These are phyloP conservation scores for Globisporangium iwayamae DNA, from an alignment of 352 stramenopile genomes.

Conservation along the genomic window DNA sequence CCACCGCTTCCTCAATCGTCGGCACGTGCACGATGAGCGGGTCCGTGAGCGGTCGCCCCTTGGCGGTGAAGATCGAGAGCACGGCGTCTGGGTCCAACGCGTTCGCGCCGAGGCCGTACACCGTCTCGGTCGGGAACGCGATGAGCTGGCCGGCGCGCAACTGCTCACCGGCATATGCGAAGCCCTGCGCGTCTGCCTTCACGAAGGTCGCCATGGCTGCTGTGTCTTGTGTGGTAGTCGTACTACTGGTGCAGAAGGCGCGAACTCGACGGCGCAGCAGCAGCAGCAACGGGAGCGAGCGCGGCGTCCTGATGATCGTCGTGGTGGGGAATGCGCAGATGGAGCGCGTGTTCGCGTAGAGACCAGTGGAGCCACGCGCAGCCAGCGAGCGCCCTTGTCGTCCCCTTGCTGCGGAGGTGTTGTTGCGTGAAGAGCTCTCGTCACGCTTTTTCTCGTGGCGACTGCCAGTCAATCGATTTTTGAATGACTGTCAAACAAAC, in stretches of 20 bases:
- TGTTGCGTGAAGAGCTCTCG: neutral
- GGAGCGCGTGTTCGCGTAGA: neutral
- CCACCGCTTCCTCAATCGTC: constrained; percentile 76
- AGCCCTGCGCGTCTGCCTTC: constrained; percentile 39
- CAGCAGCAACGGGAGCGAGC: neutral
- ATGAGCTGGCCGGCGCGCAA: constrained; percentile 81
- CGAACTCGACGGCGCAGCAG: neutral
- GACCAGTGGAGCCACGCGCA: constrained; percentile 3
- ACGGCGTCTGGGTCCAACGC: constrained; percentile 92
- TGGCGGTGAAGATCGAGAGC: constrained; percentile 95
- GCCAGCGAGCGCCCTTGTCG: neutral
- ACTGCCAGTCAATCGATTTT: neutral
- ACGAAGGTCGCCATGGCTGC: constrained; percentile 26
- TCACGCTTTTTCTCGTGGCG: constrained; percentile 6
- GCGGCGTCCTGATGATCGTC: neutral
- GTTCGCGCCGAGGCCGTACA: constrained; percentile 98
- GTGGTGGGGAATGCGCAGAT: neutral
- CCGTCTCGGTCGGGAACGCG: constrained; percentile 98
- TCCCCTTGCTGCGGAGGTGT: neutral
- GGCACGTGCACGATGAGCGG: constrained; percentile 98
- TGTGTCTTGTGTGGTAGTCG: neutral
- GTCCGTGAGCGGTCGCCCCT: constrained; percentile 94
- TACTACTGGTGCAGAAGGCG: neutral
- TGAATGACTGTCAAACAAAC: neutral
- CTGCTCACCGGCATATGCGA: constrained; percentile 49